Conservation (phyloP, 2,329 filamentous ascomycete genomes). For the Colletotrichum theobromicola region DNA sequence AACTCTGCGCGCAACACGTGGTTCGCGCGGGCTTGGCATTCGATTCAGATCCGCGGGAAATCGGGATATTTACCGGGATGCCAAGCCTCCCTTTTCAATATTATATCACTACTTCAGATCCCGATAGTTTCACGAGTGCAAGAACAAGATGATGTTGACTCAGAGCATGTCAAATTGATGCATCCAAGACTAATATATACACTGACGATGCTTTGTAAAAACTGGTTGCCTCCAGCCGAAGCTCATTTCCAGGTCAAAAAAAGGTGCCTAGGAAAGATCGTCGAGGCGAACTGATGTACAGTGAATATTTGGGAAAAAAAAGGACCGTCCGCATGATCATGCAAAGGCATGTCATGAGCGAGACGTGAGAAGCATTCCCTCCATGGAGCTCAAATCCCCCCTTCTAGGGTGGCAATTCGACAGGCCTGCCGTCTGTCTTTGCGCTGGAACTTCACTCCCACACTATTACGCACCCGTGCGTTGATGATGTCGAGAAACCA, state of each 20-base stretch:
- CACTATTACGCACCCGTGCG: not conserved
- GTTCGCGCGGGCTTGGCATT: not conserved
- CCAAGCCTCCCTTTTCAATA: not conserved
- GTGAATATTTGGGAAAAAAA: slow-evolving; percentile 2
- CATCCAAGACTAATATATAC: not conserved
- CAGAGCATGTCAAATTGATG: not conserved
- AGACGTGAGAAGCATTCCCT: not conserved
- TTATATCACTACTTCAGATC: not conserved
- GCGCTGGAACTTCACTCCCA: not conserved
- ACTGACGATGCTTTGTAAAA: slow-evolving; percentile 2
- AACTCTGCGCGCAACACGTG: not conserved
- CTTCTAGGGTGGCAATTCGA: not conserved
- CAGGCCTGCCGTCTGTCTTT: slow-evolving; percentile 7
- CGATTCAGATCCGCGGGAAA: not conserved
- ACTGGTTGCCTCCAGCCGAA: slow-evolving; percentile 14
- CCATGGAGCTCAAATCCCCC: not conserved
- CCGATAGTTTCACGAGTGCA: not conserved
- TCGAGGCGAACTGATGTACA: slow-evolving; percentile 14
- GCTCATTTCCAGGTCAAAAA: not conserved
- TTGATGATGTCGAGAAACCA: not conserved
- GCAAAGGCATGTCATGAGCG: not conserved
- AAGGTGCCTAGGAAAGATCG: not conserved
- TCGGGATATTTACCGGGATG: not conserved
- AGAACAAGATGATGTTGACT: not conserved
- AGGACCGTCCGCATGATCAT: not conserved